These are phyloP conservation scores for Chondrus crispus DNA, from an alignment of 23 red algal species.

Conservation along the genomic window DNA sequence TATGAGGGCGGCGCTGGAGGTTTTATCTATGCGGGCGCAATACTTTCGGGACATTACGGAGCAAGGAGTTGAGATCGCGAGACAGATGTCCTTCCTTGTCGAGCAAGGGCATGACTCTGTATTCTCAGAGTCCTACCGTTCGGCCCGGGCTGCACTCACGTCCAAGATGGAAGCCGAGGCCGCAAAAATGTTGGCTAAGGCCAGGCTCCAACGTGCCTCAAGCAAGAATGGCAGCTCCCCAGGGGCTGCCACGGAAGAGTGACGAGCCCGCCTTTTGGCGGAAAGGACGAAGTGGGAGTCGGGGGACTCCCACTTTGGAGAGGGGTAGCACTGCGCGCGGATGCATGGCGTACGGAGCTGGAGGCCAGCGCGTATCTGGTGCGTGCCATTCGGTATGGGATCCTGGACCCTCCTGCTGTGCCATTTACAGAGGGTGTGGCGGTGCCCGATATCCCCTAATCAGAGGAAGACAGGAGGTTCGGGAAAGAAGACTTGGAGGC, in stretches of 20 bases:
- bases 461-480: not conserved
- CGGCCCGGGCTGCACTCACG: not conserved
- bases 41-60: slow-evolving; percentile 9
- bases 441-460: not conserved
- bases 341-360: not conserved
- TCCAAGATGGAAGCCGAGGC: not conserved
- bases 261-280: too few species aligned
- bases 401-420: not conserved
- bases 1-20: not conserved
- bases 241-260: too few species aligned
- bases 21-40: not conserved
- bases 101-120: not conserved
- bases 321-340: not conserved
- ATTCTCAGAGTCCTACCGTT: not conserved
- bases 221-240: too few species aligned
- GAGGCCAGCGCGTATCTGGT: not conserved
- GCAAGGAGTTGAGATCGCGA: not conserved
- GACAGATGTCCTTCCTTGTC: slow-evolving; percentile 1
- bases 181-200: not conserved
- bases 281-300: too few species aligned
- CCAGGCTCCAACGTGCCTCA: not conserved
- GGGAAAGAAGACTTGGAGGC: not conserved
- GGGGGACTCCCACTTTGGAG: not conserved
- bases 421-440: not conserved
- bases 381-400: not conserved